phyloP scores from a whole-genome alignment of 768 basidiomycete genomes.

The Roridomyces roridus region DNA sequence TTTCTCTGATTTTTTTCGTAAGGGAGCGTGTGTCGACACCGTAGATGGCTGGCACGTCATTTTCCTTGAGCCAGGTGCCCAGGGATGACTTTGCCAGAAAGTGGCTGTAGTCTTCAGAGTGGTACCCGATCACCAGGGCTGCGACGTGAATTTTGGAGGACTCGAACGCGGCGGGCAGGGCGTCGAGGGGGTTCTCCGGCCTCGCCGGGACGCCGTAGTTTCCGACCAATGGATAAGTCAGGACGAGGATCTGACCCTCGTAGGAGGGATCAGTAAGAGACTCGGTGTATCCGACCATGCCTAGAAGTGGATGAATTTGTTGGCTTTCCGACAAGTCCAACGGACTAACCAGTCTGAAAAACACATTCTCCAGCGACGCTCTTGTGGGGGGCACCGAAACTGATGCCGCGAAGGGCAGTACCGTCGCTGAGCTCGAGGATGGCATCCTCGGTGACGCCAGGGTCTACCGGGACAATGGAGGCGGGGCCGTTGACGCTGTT shows the following conservation, averaged over 20 bases:
- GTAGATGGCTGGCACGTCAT: conserved; percentile 91
- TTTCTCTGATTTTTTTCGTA: conserved; percentile 95
- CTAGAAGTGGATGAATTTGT: conserved; percentile 46
- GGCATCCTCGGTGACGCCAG: conserved; percentile 47
- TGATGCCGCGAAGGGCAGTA: conserved; percentile 84
- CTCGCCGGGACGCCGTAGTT: conserved; percentile 96
- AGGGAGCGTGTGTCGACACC: conserved; percentile 96
- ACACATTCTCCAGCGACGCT: conserved; percentile 98
- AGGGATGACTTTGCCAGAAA: conserved; percentile 90
- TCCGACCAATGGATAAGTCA: conserved; percentile 96
- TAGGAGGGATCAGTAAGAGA: conserved; percentile 99
- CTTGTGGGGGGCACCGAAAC: conserved; percentile 91
- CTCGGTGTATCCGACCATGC: conserved; percentile 99
- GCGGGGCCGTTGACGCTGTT: conserved; percentile 38
- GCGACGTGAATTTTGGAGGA: conserved; percentile 94
- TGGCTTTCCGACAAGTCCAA: conserved; percentile 13
- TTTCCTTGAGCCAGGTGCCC: conserved; percentile 93
- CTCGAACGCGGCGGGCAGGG: conserved; percentile 83
- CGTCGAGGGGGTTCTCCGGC: conserved; percentile 50
- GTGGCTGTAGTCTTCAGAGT: conserved; percentile 94
- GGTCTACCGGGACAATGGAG: conserved; percentile 28
- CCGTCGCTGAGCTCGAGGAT: conserved; percentile 93
- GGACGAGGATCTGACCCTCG: conserved; percentile 95
- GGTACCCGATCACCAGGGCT: conserved; percentile 90
- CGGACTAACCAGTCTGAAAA: conserved; percentile 91